These are phyloP conservation scores for Mortierella hygrophila DNA, from an alignment of 192 early-diverging fungal genomes.

Conservation along the genomic window DNA sequence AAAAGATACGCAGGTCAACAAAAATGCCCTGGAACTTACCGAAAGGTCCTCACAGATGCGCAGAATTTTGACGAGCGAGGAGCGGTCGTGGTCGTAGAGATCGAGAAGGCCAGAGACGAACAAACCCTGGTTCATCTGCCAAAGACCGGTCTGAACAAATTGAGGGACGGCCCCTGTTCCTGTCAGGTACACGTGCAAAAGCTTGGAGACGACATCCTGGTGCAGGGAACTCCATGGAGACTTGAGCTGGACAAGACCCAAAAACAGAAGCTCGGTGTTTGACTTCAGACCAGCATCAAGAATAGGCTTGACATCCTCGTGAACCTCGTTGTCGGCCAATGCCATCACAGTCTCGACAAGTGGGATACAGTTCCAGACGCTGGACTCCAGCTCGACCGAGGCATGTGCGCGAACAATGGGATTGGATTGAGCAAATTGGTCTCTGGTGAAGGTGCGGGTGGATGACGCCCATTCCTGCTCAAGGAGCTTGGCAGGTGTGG, in stretches of 20 bases:
- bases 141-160: constrained; percentile 79
- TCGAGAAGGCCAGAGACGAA: constrained; percentile 76
- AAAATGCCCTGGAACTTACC: constrained; percentile 50
- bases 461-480: constrained; percentile 65
- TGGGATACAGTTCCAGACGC: constrained; percentile 78
- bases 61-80: constrained; percentile 69
- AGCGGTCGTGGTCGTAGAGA: constrained; percentile 79
- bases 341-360: constrained; percentile 74
- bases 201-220: constrained; percentile 71
- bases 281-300: constrained; percentile 72
- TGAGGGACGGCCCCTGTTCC: constrained; percentile 69
- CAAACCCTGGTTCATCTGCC: constrained; percentile 71
- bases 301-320: constrained; percentile 74
- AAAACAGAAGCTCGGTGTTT: constrained; percentile 79
- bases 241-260: constrained; percentile 75
- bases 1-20: background rate
- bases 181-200: constrained; percentile 75
- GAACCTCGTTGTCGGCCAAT: constrained; percentile 67
- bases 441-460: constrained; percentile 67
- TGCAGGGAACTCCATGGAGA: constrained; percentile 67
- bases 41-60: constrained; percentile 86
- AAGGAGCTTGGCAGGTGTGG: constrained; percentile 70
- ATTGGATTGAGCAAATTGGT: constrained; percentile 64
- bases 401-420: constrained; percentile 59
- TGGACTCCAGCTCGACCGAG: constrained; percentile 60